These are phyloP conservation scores for Circinella minor DNA, from an alignment of 371 early-diverging fungal genomes.

Conservation along the genomic window DNA sequence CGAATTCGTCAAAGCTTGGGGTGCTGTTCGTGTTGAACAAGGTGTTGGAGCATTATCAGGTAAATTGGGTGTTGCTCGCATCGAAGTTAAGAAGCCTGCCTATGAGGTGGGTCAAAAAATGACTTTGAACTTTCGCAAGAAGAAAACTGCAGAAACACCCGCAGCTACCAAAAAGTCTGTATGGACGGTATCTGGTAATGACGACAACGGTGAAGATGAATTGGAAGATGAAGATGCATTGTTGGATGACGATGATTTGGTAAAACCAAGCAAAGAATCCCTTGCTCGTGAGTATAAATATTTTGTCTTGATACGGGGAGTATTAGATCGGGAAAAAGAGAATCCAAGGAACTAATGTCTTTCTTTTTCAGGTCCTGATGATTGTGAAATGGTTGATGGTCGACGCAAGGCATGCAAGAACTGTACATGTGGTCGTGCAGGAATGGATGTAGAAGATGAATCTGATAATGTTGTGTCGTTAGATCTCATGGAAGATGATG, in stretches of 20 bases:
- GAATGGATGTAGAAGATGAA: conserved; percentile 60
- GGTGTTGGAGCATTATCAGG: conserved; percentile 52
- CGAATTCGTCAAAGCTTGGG: conserved; percentile 44
- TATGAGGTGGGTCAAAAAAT: conserved; percentile 83
- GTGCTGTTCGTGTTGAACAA: conserved; percentile 47
- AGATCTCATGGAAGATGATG: conserved; percentile 61
- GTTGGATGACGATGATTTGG: conserved; percentile 85
- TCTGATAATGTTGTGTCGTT: conserved; percentile 70
- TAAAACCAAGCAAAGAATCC: conserved; percentile 72
- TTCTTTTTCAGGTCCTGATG: conserved; percentile 63
- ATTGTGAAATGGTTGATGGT: conserved; percentile 66
- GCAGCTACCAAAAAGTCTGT: conserved; percentile 32
- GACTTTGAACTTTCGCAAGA: conserved; percentile 44
- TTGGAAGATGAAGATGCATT: conserved; percentile 89
- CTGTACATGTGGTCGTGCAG: conserved; percentile 95
- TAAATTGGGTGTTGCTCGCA: conserved; percentile 44
- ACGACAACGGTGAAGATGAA: conserved; percentile 65
- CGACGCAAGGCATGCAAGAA: conserved; percentile 96
- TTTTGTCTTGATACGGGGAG: neutral
- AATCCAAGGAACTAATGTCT: neutral
- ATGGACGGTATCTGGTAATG: conserved; percentile 27
- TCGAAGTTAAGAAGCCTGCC: conserved; percentile 79
- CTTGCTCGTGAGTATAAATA: conserved; percentile 52
- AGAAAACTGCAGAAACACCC: conserved; percentile 54
- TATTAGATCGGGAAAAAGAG: neutral